Conservation (phyloP, 2,329 filamentous ascomycete genomes). For the Aspergillus oerlinghausenensis region DNA sequence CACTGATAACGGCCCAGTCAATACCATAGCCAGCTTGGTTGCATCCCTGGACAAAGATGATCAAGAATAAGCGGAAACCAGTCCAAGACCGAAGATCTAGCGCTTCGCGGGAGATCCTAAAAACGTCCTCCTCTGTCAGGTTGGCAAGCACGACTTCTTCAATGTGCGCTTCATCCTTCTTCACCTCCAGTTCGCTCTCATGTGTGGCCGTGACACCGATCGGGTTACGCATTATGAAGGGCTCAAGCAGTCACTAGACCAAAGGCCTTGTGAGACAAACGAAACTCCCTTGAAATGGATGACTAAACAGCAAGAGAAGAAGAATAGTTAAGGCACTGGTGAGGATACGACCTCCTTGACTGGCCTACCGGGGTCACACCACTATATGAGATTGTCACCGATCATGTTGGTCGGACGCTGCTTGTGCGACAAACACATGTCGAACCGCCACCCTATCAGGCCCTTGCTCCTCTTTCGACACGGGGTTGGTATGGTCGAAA, state of each 20-base stretch:
- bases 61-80: slow-evolving; percentile 38
- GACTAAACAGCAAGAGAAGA: neutral
- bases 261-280: neutral
- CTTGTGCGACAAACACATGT: neutral
- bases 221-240: neutral
- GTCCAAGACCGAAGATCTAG: slow-evolving; percentile 40
- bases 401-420: neutral
- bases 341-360: neutral
- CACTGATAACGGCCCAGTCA: slow-evolving; percentile 48
- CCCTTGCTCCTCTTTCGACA: neutral
- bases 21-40: slow-evolving; percentile 48
- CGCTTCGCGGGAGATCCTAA: slow-evolving; percentile 39
- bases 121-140: slow-evolving; percentile 46
- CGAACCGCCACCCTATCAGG: neutral
- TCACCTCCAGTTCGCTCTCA: neutral
- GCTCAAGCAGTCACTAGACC: neutral
- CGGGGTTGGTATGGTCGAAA: neutral
- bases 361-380: neutral
- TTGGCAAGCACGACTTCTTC: slow-evolving; percentile 45
- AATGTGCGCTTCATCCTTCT: slow-evolving; percentile 23
- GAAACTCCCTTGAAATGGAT: neutral
- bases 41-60: slow-evolving; percentile 46
- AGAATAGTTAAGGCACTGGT: neutral
- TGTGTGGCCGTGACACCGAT: neutral
- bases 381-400: neutral